Percentiles rank a stretch among this genome's conserved stretches.
Conservation (phyloP, 2,329 filamentous ascomycete genomes). For the Chaetomium globosum region DNA sequence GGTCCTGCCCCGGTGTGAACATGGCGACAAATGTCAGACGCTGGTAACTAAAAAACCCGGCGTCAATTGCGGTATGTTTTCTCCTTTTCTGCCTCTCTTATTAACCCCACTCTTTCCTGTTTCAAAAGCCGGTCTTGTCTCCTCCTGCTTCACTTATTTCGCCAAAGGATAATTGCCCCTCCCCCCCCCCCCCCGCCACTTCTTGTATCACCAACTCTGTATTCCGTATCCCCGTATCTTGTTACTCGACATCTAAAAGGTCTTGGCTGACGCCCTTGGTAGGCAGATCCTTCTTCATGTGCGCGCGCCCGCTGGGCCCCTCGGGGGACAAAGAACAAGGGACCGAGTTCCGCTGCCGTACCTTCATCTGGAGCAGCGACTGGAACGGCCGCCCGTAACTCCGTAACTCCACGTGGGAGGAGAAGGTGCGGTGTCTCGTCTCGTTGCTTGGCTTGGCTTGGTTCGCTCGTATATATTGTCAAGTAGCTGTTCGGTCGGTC, state of each 20-base stretch:
- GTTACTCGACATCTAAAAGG: neutral
- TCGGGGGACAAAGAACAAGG: slow-evolving; percentile 81
- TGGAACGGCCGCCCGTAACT: slow-evolving; percentile 47
- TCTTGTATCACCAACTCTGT: neutral
- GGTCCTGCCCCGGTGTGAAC: slow-evolving; percentile 77
- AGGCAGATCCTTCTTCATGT: slow-evolving; percentile 67
- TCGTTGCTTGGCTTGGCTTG: neutral
- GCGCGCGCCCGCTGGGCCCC: slow-evolving; percentile 74
- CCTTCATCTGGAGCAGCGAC: slow-evolving; percentile 73
- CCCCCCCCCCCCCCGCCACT: too few relatives aligned
- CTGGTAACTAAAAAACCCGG: slow-evolving; percentile 87
- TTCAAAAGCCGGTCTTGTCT: neutral
- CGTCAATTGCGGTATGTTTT: slow-evolving; percentile 68
- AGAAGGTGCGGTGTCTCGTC: neutral
- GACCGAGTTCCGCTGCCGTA: slow-evolving; percentile 84
- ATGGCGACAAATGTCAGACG: slow-evolving; percentile 82
- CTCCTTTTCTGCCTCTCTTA: slow-evolving; percentile 25
- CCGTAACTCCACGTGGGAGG: slow-evolving; percentile 1
- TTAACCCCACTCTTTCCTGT: neutral
- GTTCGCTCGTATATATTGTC: neutral
- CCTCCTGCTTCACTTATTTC: neutral
- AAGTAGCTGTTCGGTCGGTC: neutral
- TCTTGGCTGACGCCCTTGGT: slow-evolving; percentile 9
- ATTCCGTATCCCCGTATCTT: neutral
- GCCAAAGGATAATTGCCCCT: neutral